A percentile compares a stretch with the other conserved stretches of the same genome.
phyloP scores from a whole-genome alignment of 2,329 filamentous ascomycete species.

The Colletotrichum orbiculare region DNA sequence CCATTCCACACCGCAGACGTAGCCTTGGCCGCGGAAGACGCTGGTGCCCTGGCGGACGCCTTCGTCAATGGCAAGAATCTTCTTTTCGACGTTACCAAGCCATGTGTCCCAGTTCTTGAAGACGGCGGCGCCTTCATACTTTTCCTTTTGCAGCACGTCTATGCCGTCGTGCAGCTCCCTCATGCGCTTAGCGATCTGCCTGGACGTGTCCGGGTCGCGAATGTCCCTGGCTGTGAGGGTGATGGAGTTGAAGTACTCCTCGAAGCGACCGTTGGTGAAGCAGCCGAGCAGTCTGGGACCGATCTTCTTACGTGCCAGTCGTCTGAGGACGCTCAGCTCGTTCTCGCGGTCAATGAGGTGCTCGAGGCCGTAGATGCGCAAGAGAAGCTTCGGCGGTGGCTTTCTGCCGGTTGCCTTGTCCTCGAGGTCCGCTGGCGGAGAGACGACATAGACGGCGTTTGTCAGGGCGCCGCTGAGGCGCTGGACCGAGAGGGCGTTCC shows the following conservation, averaged over 20 bases:
- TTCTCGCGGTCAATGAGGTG: slow-evolving; percentile 94
- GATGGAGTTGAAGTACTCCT: slow-evolving; percentile 89
- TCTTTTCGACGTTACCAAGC: slow-evolving; percentile 74
- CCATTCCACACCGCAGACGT: slow-evolving; percentile 89
- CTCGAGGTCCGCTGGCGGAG: slow-evolving; percentile 74
- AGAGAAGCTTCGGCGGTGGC: slow-evolving; percentile 75
- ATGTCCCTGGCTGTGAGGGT: slow-evolving; percentile 83
- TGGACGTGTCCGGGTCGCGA: slow-evolving; percentile 83
- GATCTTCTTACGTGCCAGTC: slow-evolving; percentile 91
- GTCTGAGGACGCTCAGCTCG: slow-evolving; percentile 86
- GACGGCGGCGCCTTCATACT: slow-evolving; percentile 81
- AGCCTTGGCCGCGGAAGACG: slow-evolving; percentile 56
- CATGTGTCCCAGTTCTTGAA: slow-evolving; percentile 97
- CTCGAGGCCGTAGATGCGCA: slow-evolving; percentile 94
- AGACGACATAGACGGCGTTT: slow-evolving; percentile 96
- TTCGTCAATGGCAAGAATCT: slow-evolving; percentile 66
- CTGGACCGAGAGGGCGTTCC: slow-evolving; percentile 75
- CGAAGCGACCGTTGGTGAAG: slow-evolving; percentile 94
- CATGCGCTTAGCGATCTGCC: slow-evolving; percentile 97
- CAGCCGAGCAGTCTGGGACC: slow-evolving; percentile 91
- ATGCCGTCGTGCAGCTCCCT: slow-evolving; percentile 94
- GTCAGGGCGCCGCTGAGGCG: slow-evolving; percentile 91
- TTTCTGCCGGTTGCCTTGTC: slow-evolving; percentile 54
- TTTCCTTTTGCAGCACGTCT: slow-evolving; percentile 83
- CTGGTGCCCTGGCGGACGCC: slow-evolving; percentile 61